Evolutionary conservation across 164 flowering plant species (phyloP).

Genomic region (Taxillus chinensis): DNA sequence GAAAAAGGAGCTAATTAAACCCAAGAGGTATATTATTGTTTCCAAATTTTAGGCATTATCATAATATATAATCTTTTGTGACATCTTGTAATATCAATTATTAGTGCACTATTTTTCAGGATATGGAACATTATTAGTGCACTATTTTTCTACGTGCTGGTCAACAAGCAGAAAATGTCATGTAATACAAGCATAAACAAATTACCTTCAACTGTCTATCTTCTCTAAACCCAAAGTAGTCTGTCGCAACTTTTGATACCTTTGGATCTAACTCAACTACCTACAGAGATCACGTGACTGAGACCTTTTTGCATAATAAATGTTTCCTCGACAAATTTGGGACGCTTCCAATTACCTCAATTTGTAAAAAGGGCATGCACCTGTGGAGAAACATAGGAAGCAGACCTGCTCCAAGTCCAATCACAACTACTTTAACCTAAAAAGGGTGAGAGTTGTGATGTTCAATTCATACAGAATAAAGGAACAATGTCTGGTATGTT

Average conservation of each 20-base stretch:
- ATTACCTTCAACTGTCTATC: slow-evolving; percentile 63
- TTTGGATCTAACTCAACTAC: slow-evolving; percentile 85
- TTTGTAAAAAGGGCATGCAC: slow-evolving; percentile 47
- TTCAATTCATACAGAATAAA: no score
- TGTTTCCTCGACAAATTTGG: neutral
- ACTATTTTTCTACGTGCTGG: no score
- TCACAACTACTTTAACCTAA: slow-evolving; percentile 56
- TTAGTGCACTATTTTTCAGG: no score
- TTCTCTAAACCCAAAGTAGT: slow-evolving; percentile 60
- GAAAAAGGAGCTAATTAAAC: no score
- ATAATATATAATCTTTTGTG: no score
- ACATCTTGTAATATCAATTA: no score
- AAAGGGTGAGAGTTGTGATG: neutral
- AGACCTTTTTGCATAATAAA: no score
- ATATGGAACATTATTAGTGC: no score
- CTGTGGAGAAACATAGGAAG: slow-evolving; percentile 84
- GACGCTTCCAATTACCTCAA: slow-evolving; percentile 44
- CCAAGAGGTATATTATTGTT: no score
- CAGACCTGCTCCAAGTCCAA: slow-evolving; percentile 96
- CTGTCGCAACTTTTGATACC: slow-evolving; percentile 50
- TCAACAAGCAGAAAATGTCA: no score
- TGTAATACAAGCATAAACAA: neutral
- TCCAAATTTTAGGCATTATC: no score
- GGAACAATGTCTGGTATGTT: neutral
- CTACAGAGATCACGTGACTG: slow-evolving; percentile 20